Percentiles rank a stretch among this genome's conserved stretches.
phyloP scores from a whole-genome alignment of 2,329 filamentous ascomycete genomes.

The Ampelomyces quisqualis region DNA sequence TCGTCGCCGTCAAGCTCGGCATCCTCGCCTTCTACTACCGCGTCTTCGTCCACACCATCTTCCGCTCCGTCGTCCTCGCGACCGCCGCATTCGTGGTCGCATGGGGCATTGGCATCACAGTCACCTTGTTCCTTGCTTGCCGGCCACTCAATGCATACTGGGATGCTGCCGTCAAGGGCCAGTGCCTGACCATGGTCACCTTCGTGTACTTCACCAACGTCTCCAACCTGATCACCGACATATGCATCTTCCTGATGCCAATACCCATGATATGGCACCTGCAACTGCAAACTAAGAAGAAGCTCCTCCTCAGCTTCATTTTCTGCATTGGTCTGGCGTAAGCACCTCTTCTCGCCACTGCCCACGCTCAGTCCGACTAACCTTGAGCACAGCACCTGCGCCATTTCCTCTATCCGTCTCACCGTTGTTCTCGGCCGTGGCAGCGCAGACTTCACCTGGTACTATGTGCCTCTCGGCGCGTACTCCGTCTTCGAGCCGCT shows the following conservation, averaged over 20 bases:
- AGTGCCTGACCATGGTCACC: constrained; percentile 31
- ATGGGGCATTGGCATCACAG: constrained; percentile 38
- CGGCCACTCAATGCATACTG: constrained; percentile 35
- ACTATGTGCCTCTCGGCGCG: constrained; percentile 37
- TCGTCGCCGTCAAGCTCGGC: constrained; percentile 35
- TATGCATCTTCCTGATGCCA: constrained; percentile 40
- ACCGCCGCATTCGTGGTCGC: constrained; percentile 31
- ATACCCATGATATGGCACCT: constrained; percentile 39
- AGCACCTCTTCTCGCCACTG: constrained; percentile 4
- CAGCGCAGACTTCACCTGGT: constrained; percentile 38
- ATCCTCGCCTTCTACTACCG: constrained; percentile 40
- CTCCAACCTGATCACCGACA: constrained; percentile 35
- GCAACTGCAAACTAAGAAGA: constrained; percentile 38
- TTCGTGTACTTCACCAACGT: constrained; percentile 41
- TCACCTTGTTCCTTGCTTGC: constrained; percentile 32
- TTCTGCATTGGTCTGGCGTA: constrained; percentile 40
- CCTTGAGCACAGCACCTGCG: constrained; percentile 28
- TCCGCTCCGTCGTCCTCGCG: constrained; percentile 31
- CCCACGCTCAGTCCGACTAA: background rate
- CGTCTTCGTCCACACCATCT: constrained; percentile 33
- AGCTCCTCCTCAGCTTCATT: constrained; percentile 33
- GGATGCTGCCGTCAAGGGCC: constrained; percentile 28
- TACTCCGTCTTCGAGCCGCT: constrained; percentile 40
- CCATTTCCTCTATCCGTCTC: constrained; percentile 34
- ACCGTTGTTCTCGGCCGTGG: constrained; percentile 36